Conservation (phyloP, 169 alveolate genomes). For the Plasmodium gallinaceum region DNA sequence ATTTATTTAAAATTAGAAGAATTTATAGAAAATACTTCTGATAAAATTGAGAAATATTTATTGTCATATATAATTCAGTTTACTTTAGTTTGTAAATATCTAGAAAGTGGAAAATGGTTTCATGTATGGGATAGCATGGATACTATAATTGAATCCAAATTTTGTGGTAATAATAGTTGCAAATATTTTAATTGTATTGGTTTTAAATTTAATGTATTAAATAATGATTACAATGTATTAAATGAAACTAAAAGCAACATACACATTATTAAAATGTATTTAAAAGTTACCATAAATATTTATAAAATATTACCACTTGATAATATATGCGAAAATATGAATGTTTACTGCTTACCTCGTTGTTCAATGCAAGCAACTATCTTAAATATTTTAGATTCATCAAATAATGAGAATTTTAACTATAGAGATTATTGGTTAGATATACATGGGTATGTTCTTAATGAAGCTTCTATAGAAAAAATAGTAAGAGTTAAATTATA, state of each 20-base stretch:
- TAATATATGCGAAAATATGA: conserved; percentile 36
- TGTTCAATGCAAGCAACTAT: conserved; percentile 69
- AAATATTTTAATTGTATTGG: conserved; percentile 73
- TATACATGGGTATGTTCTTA: conserved; percentile 59
- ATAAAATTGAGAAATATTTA: conserved; percentile 31
- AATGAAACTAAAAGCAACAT: not conserved
- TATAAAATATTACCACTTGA: conserved; percentile 42
- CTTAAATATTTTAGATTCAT: conserved; percentile 2
- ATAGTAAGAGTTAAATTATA: conserved; percentile 41
- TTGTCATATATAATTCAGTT: conserved; percentile 60
- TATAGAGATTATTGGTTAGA: conserved; percentile 52
- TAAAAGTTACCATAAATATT: conserved; percentile 38
- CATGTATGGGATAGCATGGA: conserved; percentile 72
- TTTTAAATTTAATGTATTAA: conserved; percentile 49
- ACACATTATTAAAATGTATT: conserved; percentile 27
- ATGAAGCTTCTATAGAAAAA: conserved; percentile 31
- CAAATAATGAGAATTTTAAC: conserved; percentile 20
- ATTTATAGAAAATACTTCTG: not conserved
- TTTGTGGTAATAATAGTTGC: conserved; percentile 36
- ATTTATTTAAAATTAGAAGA: conserved; percentile 21
- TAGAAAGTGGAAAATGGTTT: conserved; percentile 64
- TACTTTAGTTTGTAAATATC: conserved; percentile 59
- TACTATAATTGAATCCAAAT: conserved; percentile 56
- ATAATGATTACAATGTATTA: conserved; percentile 34
- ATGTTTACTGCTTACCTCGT: conserved; percentile 59